Conservation (phyloP, 306 rosid species). For the Lablab purpureus region DNA sequence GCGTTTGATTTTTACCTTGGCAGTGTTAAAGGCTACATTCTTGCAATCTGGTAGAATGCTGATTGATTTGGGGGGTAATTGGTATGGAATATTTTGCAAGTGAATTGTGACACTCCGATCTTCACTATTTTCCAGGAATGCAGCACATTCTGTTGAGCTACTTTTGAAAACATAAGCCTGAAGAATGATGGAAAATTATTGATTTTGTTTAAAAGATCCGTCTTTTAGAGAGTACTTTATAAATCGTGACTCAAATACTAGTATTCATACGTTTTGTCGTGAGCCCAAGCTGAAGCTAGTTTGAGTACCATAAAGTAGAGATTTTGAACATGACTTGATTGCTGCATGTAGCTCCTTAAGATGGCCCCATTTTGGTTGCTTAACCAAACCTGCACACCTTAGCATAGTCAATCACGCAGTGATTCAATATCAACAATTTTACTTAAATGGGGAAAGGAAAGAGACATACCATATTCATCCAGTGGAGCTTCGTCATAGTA, state of each 20-base stretch:
- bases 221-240: neutral
- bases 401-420: slow-evolving; percentile 14
- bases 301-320: slow-evolving; percentile 58
- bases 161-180: slow-evolving; percentile 60
- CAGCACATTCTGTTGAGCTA: slow-evolving; percentile 53
- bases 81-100: slow-evolving; percentile 42
- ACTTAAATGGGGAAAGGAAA: slow-evolving; percentile 5
- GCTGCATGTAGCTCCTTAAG: slow-evolving; percentile 76
- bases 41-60: slow-evolving; percentile 64
- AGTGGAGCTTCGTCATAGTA: slow-evolving; percentile 65
- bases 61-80: slow-evolving; percentile 52
- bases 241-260: neutral
- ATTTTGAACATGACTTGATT: slow-evolving; percentile 60
- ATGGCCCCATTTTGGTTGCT: slow-evolving; percentile 82
- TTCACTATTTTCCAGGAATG: slow-evolving; percentile 58
- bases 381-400: slow-evolving; percentile 60
- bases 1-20: slow-evolving; percentile 51
- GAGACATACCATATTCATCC: slow-evolving; percentile 60
- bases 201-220: slow-evolving; percentile 14
- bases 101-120: slow-evolving; percentile 11
- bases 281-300: slow-evolving; percentile 43
- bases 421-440: neutral
- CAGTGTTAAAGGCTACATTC: slow-evolving; percentile 56
- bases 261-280: slow-evolving; percentile 48
- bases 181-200: slow-evolving; percentile 32